Base-by-base conservation (phyloP, 2,329 filamentous ascomycete genomes). In the Ilyonectria robusta region DNA sequence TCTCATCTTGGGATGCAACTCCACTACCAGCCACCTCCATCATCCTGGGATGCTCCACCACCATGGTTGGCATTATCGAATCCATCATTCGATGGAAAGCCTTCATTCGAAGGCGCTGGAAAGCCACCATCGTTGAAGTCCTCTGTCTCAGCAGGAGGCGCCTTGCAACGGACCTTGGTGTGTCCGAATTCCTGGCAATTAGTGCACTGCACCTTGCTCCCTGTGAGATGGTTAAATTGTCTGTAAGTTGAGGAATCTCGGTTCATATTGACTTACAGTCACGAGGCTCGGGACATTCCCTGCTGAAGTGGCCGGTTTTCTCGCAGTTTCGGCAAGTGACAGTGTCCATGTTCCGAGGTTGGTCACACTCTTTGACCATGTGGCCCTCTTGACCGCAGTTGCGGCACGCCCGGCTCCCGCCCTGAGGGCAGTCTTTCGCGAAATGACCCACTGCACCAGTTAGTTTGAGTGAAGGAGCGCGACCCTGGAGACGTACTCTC, bases 311-410 rank as follows among this genome's bases (percentile, higher is more conserved):
- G 3, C 90, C 90, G 65, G 84, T 82, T 69, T 88, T 84, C 17
- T 87, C 83, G 69, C 91, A 93, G 78, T 87, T 82, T 68, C 87
- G 87, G 81, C 91, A 94, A 10, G 81, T 86, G 3, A 90, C 88
- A 11, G 68, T 74, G 19, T 79, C 79, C 71, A 81, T 78, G 75
- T 83, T 83, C 47, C 79, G 81, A 51, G 80, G 81, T 68, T 86
- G 81, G 31, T 84, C 78, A 65, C 88, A 89, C 4, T 88, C 85
- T 19, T 81, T 82, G 68, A 82, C 78, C 48, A 84, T 82, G 68
- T 93, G 90, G 6, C 89, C 91, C 59, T 89, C 87, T 46, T 87
- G 78, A 21, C 89, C 89, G 71, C 91, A 93, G 80, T 92, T 93
- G 74, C 85, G 84, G 77, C 88, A 90, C 31, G 78, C 83, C 76